A percentile compares a stretch with the other conserved stretches of the same genome.
These are phyloP conservation scores for Kodamaea plutei DNA, from an alignment of 1,139 yeast species.

Conservation along the genomic window DNA sequence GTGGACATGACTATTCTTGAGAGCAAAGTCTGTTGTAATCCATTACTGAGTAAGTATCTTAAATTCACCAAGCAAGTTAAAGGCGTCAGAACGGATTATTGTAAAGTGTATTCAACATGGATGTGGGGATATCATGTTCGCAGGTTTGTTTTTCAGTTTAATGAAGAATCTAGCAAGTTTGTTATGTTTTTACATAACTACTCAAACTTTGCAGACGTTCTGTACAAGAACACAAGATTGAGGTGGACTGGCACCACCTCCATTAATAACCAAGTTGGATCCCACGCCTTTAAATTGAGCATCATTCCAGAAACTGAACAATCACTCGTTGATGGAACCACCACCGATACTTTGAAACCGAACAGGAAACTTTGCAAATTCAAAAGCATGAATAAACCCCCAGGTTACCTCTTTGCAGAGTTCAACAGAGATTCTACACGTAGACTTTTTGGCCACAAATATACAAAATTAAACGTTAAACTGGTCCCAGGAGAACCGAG, in stretches of 20 bases:
- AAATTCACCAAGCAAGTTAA: not conserved
- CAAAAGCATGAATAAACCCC: no score
- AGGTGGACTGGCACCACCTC: slow-evolving; percentile 12
- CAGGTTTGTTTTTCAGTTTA: slow-evolving; percentile 10
- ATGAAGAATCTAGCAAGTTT: slow-evolving; percentile 5
- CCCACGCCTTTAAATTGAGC: slow-evolving; percentile 6
- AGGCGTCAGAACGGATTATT: slow-evolving; percentile 3
- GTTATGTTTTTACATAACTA: slow-evolving; percentile 11
- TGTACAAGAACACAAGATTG: slow-evolving; percentile 11
- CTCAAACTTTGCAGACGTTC: slow-evolving; percentile 11
- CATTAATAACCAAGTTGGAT: slow-evolving; percentile 1
- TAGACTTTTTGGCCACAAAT: no score
- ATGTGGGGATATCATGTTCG: slow-evolving; percentile 9
- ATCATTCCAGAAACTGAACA: slow-evolving; percentile 9
- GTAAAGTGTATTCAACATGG: slow-evolving; percentile 10
- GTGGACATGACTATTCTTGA: no score
- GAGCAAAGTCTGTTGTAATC: no score
- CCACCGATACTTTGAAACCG: not conserved
- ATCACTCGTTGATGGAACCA: slow-evolving; percentile 8
- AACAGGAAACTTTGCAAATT: no score
- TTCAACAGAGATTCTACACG: no score
- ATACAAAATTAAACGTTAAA: no score
- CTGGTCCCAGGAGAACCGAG: no score
- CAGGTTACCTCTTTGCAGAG: no score
- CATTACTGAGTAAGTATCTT: slow-evolving; percentile 3